These are phyloP conservation scores for Alternaria sp. DNA, from an alignment of 2,329 filamentous ascomycete genomes.

Conservation along the genomic window DNA sequence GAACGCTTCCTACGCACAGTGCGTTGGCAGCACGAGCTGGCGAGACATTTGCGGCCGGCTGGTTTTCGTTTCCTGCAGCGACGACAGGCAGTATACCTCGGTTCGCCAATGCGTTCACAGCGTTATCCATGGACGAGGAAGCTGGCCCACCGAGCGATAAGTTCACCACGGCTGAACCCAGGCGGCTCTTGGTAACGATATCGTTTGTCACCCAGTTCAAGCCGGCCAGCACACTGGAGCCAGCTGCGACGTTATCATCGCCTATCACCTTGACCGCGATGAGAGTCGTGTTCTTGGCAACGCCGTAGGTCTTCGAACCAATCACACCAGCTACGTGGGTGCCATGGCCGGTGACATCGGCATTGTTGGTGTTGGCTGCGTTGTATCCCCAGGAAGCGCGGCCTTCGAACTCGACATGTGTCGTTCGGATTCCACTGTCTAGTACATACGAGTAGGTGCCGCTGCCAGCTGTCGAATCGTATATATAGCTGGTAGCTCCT, in stretches of 20 bases:
- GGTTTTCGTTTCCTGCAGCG: slow-evolving; percentile 45
- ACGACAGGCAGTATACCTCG: slow-evolving; percentile 44
- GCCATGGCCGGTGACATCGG: slow-evolving; percentile 40
- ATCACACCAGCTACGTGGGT: slow-evolving; percentile 43
- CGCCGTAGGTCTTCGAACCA: slow-evolving; percentile 38
- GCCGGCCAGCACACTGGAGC: slow-evolving; percentile 33
- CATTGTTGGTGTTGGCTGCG: slow-evolving; percentile 24
- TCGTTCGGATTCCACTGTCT: slow-evolving; percentile 66
- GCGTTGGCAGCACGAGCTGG: slow-evolving; percentile 43
- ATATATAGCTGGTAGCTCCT: slow-evolving; percentile 30
- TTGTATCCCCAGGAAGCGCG: slow-evolving; percentile 40
- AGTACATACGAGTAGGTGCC: slow-evolving; percentile 59
- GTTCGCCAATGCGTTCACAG: slow-evolving; percentile 35
- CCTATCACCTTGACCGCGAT: slow-evolving; percentile 48
- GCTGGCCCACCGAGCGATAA: slow-evolving; percentile 45
- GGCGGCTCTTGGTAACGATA: slow-evolving; percentile 33
- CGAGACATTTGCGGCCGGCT: slow-evolving; percentile 32
- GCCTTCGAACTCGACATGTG: slow-evolving; percentile 53
- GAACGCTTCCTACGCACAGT: slow-evolving; percentile 45
- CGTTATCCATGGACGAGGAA: slow-evolving; percentile 38
- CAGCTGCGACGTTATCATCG: slow-evolving; percentile 8
- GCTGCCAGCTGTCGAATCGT: slow-evolving; percentile 29
- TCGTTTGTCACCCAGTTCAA: slow-evolving; percentile 44
- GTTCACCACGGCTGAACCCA: slow-evolving; percentile 43
- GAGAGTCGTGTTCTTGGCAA: slow-evolving; percentile 41